Evolutionary conservation across 768 basidiomycete species (phyloP), one percentile per base, ranked within the genome.

Genomic region (Phylloporus sp.): DNA sequence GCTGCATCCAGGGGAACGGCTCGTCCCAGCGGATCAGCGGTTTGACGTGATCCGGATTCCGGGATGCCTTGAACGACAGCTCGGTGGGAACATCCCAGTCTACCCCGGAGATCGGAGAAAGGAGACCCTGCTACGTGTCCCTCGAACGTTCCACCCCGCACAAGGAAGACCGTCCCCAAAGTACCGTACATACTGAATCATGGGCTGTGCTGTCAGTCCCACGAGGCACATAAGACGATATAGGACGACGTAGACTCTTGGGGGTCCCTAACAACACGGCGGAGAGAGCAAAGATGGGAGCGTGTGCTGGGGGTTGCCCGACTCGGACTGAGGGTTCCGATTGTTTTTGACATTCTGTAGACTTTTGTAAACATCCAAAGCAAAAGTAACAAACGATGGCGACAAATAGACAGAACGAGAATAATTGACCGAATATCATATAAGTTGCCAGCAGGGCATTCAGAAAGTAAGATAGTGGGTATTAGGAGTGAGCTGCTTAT

Each of bases 381-480:
- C 29, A 24, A 38, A 38, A 29, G 28, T 27, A 21, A 38, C 7
- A 3, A 9, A 37, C 14, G 4, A 6, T 6, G 38, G 33, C 21
- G 41, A 42, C 38, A 43, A 24, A 18, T 20, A 15, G 14, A 34
- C 34, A 27, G 24, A 34, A 42, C 34, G 34, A 40, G 31, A 33
- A 29, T 64, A 66, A 55, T 38, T 54, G 55, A 60, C 28, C 22
- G 48, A 52, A 57, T 62, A 59, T 56, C 64, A 65, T 32, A 46
- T 28, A 40, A 21, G 22, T 43, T 34, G 9, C 40, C 29, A 46
- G 54, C 38, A 42, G 20, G 21, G 34, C 23, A 21, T 14, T 22
- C 31, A 21, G 35, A 15, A 38, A 42, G 14, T 49, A 44, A 10
- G 17, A 21, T 37, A 37, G 38, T 9, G 6, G 36, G 47, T 35